Evolutionary conservation across 805 yeast species (phyloP).

Genomic region (Komagataella pseudopastoris): DNA sequence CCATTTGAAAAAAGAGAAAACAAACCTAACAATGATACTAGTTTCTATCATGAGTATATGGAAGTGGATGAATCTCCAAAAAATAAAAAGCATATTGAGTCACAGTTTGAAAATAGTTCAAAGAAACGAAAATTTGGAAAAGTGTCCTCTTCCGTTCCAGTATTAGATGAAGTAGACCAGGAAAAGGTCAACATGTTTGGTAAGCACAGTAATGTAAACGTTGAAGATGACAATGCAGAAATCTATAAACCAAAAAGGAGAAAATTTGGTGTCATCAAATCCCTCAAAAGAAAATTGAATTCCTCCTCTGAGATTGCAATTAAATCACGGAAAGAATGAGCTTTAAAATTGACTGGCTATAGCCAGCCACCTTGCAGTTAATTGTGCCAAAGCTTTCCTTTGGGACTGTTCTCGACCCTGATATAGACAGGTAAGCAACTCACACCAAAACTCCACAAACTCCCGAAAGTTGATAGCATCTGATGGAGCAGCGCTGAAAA

Average conservation of each 20-base stretch:
- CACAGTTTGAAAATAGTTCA: background rate
- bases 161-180: background rate
- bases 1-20: background rate
- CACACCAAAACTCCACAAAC: constrained; percentile 41
- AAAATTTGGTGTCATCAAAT: background rate
- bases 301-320: constrained; percentile 22
- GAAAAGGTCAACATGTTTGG: background rate
- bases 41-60: background rate
- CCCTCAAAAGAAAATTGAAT: background rate
- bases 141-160: background rate
- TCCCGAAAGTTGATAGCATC: constrained; percentile 15
- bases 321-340: background rate
- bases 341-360: background rate
- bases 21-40: background rate
- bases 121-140: background rate
- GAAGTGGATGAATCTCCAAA: background rate
- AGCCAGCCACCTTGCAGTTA: background rate
- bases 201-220: background rate
- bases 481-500: constrained; percentile 14
- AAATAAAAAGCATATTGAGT: background rate
- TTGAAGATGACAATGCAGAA: constrained; percentile 1
- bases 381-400: constrained; percentile 14
- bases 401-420: constrained; percentile 18
- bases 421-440: constrained; percentile 29
- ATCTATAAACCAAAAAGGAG: background rate